phyloP scores from a whole-genome alignment of 2,329 filamentous ascomycete species.

The Arthroderma sp. region DNA sequence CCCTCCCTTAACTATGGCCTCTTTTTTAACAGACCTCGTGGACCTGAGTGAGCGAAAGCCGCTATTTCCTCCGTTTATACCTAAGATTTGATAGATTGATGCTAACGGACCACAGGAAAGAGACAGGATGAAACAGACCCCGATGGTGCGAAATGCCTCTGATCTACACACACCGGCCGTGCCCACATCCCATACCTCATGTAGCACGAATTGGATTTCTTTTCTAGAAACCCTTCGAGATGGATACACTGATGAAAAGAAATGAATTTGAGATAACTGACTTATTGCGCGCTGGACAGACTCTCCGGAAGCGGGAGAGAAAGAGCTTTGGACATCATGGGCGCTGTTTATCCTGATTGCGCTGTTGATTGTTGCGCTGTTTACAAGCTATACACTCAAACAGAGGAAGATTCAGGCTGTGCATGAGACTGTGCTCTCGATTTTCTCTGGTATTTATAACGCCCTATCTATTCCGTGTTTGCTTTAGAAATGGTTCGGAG shows the following conservation, averaged over 20 bases:
- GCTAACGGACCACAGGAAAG: conserved; percentile 7
- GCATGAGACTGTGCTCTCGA: conserved; percentile 95
- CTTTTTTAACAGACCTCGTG: conserved; percentile 22
- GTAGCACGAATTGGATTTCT: neutral
- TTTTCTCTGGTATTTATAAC: conserved; percentile 62
- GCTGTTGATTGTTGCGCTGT: conserved; percentile 85
- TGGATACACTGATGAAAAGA: neutral
- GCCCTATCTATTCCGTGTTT: neutral
- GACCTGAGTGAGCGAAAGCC: neutral
- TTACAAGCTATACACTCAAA: conserved; percentile 93
- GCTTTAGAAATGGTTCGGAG: neutral
- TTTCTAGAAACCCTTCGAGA: too few relatives aligned
- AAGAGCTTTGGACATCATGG: conserved; percentile 94
- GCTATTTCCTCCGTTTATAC: neutral
- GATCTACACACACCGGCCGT: neutral
- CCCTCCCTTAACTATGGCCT: conserved; percentile 21
- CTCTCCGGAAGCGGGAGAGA: conserved; percentile 70
- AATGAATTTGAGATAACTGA: neutral
- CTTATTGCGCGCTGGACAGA: conserved; percentile 18
- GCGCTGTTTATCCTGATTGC: conserved; percentile 93
- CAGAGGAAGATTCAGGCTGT: conserved; percentile 94
- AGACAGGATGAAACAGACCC: conserved; percentile 12
- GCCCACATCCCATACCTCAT: neutral
- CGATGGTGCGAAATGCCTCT: conserved; percentile 9
- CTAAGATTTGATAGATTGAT: neutral